A percentile compares a stretch with the other conserved stretches of the same genome.
phyloP scores from a whole-genome alignment of 257 asterid genomes.

The Leonotis leonurus region DNA sequence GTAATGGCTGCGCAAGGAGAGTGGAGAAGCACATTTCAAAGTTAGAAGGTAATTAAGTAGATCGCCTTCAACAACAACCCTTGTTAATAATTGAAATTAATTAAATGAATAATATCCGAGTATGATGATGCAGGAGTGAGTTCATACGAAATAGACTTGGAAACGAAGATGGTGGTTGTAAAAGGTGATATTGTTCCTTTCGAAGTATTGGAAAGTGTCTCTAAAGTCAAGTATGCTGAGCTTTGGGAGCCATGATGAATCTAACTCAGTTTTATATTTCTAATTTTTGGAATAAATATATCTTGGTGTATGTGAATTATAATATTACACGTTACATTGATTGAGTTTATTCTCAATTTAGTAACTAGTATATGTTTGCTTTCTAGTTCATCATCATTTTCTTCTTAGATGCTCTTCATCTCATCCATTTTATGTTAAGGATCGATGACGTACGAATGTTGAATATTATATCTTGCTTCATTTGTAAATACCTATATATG shows the following conservation, averaged over 20 bases:
- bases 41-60: constrained; percentile 45
- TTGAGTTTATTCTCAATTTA: not conserved
- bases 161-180: constrained; percentile 77
- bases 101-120: too few relatives aligned
- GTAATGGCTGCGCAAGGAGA: constrained; percentile 74
- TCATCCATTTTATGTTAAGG: not conserved
- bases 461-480: too few relatives aligned
- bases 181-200: constrained; percentile 73
- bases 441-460: too few relatives aligned
- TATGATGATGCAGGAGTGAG: constrained; percentile 54
- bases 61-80: too few relatives aligned
- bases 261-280: too few relatives aligned
- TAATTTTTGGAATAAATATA: not conserved
- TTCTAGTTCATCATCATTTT: too few relatives aligned
- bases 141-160: constrained; percentile 69
- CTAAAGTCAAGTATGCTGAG: constrained; percentile 66
- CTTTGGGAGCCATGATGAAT: constrained; percentile 35
- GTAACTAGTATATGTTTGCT: too few relatives aligned
- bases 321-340: not conserved
- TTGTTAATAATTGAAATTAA: too few relatives aligned
- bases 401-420: not conserved
- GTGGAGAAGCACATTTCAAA: constrained; percentile 70
- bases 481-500: too few relatives aligned
- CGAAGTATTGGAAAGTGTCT: constrained; percentile 80
- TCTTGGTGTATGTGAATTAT: not conserved